Base-by-base conservation (phyloP, 2,329 filamentous ascomycete species). In the Phaeophleospora eucalypticola region DNA sequence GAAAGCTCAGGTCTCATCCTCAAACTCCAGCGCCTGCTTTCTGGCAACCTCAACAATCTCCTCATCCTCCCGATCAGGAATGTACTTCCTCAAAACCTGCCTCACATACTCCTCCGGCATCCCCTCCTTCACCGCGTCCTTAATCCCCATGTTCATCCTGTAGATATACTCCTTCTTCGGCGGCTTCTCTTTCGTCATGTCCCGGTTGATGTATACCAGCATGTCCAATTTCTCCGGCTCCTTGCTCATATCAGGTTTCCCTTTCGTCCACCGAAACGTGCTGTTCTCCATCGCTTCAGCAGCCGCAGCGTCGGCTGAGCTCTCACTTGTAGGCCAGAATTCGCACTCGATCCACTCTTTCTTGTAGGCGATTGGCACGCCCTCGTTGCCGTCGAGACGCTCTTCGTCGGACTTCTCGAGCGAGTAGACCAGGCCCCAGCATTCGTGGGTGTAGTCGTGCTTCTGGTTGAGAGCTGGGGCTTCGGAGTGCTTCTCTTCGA, bases 91-190 rank as follows among this genome's bases (percentile, higher is more conserved):
- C 69, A 84, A 69, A 4, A 80, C 73, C 21, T 60, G 51, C 2
- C 76, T 63, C 4, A 82, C 79, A 65, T 84, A 86, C 33, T 48
- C 58, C 57, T 63, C 51, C 24, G 81, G 78, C 59, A 86, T 63
- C 0, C 78, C 79, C 53, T 72, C 66, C 50, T 58, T 59, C 14
- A 78, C 51, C 19, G 79, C 82, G 67, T 87, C 82, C 24, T 66
- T 54, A 20, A 86, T 80, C 1, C 80, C 83, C 53, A 64, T 65
- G 61, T 85, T 83, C 79, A 87, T 84, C 20, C 82, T 65, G 36
- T 65, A 71, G 6, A 86, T 65, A 58, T 86, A 86, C 68, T 86
- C 83, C 2, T 70, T 57, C 57, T 67, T 66, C 2, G 80, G 76
- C 36, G 36, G 48, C n/a, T 65, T 68, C 18, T 71, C 68, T 16